Base-by-base conservation (phyloP, 208 protist species). In the Balamuthia mandrillaris region DNA sequence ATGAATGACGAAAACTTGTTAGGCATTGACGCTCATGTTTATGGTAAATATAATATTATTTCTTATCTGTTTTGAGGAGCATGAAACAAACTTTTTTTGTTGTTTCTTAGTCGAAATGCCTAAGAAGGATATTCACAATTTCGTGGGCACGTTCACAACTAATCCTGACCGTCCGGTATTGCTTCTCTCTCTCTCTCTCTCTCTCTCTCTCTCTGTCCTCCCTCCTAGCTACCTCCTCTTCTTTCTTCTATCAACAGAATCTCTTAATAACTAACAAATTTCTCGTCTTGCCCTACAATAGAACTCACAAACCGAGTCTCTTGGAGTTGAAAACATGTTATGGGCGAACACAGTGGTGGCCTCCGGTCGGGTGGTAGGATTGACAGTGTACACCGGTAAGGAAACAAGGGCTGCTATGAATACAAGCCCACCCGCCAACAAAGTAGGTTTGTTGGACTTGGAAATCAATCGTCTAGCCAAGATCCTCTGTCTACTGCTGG, bases 291-390 rank as follows among this genome's bases (percentile, higher is more conserved):
- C n/a, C n/a, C n/a, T n/a, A 2, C 84, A 83, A 45, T 87, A 89
- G 1, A 88, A n/a, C n/a, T n/a, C n/a, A n/a, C n/a, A 93, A 39
- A 88, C 81, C 14, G 96, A 98, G 90, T 84, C 92, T 16, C 75
- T 98, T 2, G 87, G 49, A 44, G 70, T 97, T 2, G 97, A 99
- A 44, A 98, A 99, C 87, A 98, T 96, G 14, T 81, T 99, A 21
- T 99, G 98, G 98, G 86, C 95, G 1, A 97, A 96, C 45, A 98
- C 96, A 58, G 97, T 98, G 14, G 89, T 99, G 37, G 97, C 97
- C 14, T 94, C 91, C 14, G 97, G 97, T 37, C 93, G 84, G 7
- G 88, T 86, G 18, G 63, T 92, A 35, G 93, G 90, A 1, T 66
- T 93, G 39, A 95, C 98, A 24, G 87, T 98, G 14, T 96, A 98